Percentiles rank a stretch among this genome's conserved stretches.
Evolutionary conservation across 1,284 basidiomycete species (phyloP).

Genomic region (Pseudozyma thailandica): DNA sequence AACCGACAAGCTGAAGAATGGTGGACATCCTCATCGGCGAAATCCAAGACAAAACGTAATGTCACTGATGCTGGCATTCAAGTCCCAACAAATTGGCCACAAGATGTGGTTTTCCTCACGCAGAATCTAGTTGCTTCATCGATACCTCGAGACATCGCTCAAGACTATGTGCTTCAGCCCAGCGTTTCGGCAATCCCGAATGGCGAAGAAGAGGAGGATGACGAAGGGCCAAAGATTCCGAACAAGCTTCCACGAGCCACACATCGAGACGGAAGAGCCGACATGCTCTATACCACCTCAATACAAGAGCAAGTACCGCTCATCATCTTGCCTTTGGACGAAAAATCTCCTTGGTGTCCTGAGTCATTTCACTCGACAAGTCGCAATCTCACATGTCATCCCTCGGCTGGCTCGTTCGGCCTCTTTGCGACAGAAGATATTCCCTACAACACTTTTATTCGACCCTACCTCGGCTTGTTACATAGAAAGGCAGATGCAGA

Average conservation of each 20-base stretch:
- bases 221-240: background rate
- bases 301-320: constrained; percentile 23
- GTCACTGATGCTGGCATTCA: no score
- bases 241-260: constrained; percentile 21
- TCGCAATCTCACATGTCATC: constrained; percentile 71
- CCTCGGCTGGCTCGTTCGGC: constrained; percentile 83
- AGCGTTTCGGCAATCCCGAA: background rate
- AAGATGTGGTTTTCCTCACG: constrained; percentile 31
- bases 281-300: constrained; percentile 10
- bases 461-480: constrained; percentile 87
- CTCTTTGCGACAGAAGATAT: constrained; percentile 82
- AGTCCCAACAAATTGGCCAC: constrained; percentile 28
- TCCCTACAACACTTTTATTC: constrained; percentile 75
- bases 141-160: constrained; percentile 17
- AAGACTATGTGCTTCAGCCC: constrained; percentile 25
- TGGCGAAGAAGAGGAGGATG: background rate
- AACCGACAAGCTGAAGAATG: constrained; percentile 13
- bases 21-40: background rate
- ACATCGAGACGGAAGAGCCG: constrained; percentile 17
- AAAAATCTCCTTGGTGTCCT: constrained; percentile 17
- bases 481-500: constrained; percentile 76
- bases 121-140: constrained; percentile 29
- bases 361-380: constrained; percentile 36
- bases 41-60: background rate
- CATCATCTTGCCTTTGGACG: constrained; percentile 18